Base-by-base conservation (phyloP, 2,329 filamentous ascomycete species). In the Phaeosphaeria sp. region DNA sequence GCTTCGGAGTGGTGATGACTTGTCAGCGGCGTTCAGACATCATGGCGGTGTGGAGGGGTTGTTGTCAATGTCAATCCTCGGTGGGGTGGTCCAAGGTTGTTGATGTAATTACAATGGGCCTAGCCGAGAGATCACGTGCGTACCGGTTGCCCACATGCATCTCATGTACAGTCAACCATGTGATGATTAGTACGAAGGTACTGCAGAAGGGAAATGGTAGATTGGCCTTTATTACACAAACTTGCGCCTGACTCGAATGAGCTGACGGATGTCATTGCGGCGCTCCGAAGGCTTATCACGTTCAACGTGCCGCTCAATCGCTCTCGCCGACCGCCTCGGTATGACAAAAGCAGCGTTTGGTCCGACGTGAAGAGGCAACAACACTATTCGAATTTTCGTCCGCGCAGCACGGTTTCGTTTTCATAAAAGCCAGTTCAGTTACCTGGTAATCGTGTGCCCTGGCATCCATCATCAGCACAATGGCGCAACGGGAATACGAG, bases 401-500 rank as follows among this genome's bases (percentile, higher is more conserved):
- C 51, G 25, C 46, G 42, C 39, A 41, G 59, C 52, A 51, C 44
- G 44, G 41, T 59, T 42, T 50, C 56, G 58, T 42, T 63, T 27
- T 56, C 48, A 46, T 39, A 49, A 46, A 56, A 61, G 52, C 49
- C 47, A 9, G 5, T 44, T 58, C 54, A 44, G 44, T 55, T 1
- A 46, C 50, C 39, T 54, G 50, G 18, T 50, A 54, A 39, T 58
- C 52, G 9, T 59, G 47, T 0, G 52, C 57, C 25, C 58, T 51
- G 30, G 48, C 46, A 7, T 27, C 25, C 2, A 20, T 59, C 21
- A 46, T 55, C 44, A 50, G 47, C 53, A 61, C 53, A 33, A 76
- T 76, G 72, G 64, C 63, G 48, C 57, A 67, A n/a, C 81, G 81
- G 51, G 77, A 85, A 68, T 90, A 90, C 71, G 89, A 91, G 66